phyloP scores from a whole-genome alignment of 495 filamentous ascomycete genomes.

The Tetracladium marchalianum region DNA sequence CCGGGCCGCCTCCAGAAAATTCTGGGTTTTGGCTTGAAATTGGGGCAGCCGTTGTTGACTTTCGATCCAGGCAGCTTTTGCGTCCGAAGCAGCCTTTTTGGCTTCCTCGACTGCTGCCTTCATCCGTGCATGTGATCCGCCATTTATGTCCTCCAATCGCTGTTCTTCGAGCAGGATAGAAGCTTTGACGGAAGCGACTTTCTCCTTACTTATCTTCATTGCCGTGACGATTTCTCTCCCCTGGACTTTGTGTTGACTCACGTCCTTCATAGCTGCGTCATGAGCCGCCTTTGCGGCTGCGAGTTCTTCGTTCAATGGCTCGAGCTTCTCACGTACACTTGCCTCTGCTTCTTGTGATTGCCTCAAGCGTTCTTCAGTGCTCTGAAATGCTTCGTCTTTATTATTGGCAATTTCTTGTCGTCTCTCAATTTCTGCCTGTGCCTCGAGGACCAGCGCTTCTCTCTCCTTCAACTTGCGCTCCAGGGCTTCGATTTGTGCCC shows the following conservation, averaged over 20 bases:
- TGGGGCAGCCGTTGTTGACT: slow-evolving; percentile 3
- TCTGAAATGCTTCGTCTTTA: slow-evolving; percentile 26
- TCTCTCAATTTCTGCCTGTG: slow-evolving; percentile 22
- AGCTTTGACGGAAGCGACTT: slow-evolving; percentile 25
- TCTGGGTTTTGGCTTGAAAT: slow-evolving; percentile 7
- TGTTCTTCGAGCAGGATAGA: slow-evolving; percentile 32
- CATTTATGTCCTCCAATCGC: slow-evolving; percentile 43
- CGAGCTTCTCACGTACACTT: slow-evolving; percentile 39
- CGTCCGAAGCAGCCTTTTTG: slow-evolving; percentile 28
- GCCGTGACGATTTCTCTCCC: slow-evolving; percentile 35
- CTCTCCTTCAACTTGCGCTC: slow-evolving; percentile 34
- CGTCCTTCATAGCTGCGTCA: slow-evolving; percentile 19
- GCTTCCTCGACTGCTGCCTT: slow-evolving; percentile 36
- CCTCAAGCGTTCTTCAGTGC: slow-evolving; percentile 29
- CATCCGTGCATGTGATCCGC: slow-evolving; percentile 31
- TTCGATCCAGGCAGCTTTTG: slow-evolving; percentile 12
- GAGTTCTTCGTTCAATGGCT: slow-evolving; percentile 27
- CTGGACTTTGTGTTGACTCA: slow-evolving; percentile 28
- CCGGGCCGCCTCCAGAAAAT: slow-evolving; percentile 15
- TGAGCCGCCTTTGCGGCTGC: slow-evolving; percentile 27
- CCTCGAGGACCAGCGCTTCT: slow-evolving; percentile 55
- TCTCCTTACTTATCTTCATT: slow-evolving; percentile 24
- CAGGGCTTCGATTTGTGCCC: slow-evolving; percentile 29
- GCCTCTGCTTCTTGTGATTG: slow-evolving; percentile 28
- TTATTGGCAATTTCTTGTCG: slow-evolving; percentile 13